Evolutionary conservation across 164 flowering plant species (phyloP).

Genomic region (Tinospora cordifolia): DNA sequence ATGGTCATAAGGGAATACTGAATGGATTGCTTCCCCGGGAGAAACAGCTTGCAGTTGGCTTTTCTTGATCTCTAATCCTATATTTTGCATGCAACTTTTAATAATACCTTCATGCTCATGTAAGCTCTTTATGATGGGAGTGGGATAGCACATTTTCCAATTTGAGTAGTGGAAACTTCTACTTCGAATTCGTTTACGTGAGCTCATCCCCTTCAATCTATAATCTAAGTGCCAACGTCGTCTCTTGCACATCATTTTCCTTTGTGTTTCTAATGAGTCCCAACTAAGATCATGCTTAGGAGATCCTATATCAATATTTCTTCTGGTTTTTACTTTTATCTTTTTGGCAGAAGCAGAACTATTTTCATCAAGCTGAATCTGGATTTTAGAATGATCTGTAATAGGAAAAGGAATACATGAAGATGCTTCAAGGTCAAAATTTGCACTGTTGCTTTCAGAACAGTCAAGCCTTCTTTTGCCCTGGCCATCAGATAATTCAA

Average conservation of each 20-base stretch:
- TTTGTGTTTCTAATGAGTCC: not conserved
- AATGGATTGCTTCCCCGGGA: conserved; percentile 48
- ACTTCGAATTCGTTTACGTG: conserved; percentile 11
- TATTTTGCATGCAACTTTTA: conserved; percentile 58
- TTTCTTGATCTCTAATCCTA: conserved; percentile 38
- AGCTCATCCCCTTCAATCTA: conserved; percentile 15
- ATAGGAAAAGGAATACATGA: not conserved
- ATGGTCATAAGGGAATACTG: conserved; percentile 9
- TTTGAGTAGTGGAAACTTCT: conserved; percentile 11
- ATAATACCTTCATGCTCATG: conserved; percentile 48
- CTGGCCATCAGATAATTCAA: not conserved
- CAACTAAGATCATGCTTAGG: not conserved
- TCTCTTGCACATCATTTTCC: not conserved
- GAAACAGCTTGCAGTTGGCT: conserved; percentile 37
- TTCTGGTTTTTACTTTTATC: not conserved
- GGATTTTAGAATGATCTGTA: too few relatives aligned
- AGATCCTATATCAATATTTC: not conserved
- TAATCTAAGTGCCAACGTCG: conserved; percentile 20
- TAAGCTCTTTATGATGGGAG: conserved; percentile 17
- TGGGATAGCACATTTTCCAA: conserved; percentile 18
- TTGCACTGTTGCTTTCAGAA: not conserved
- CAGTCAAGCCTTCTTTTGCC: not conserved
- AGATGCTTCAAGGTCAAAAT: not conserved
- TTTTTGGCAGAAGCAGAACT: too few relatives aligned
- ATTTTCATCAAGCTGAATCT: not conserved